Base-by-base conservation (phyloP, 2,329 filamentous ascomycete genomes). In the Ramularia endophylla region DNA sequence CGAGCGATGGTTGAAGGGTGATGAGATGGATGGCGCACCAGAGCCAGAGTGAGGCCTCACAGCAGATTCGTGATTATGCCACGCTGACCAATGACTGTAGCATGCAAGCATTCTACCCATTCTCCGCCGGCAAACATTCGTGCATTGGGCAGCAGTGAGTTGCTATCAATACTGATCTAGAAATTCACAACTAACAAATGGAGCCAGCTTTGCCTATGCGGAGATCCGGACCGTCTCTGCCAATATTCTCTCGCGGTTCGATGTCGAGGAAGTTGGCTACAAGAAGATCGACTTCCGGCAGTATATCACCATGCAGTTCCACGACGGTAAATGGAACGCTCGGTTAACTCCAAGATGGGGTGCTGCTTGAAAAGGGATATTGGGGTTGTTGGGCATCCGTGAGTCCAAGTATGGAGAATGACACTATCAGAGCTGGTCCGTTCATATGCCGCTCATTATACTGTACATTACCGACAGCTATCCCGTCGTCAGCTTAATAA, bases 291-390 rank as follows among this genome's bases (percentile, higher is more conserved):
- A 44, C 16, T 35, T 44, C 27, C 36, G 41, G 9, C 41, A 44
- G 27, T 44, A 33, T 17, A 44, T 44, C 13, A 44, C 41, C 12
- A 44, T 44, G 41, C 41, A 44, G 17, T 44, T 44, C 25, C 41
- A 39, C 27, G 31, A 44, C 32, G 41, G 41, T 9, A 30, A 25
- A 13, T 44, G 36, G 36, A 39, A 40, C 13, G 36, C 36, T 3
- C 30, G 20, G 1, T n/a, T 44, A 7, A 30, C 28, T 25, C 41
- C 36, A 4, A 33, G 41, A 29, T 29, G n/a, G n/a, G n/a, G n/a
- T n/a, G n/a, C n/a, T n/a, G n/a, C n/a, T n/a, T n/a, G n/a, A n/a
- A n/a, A n/a, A n/a, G n/a, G n/a, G n/a, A n/a, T n/a, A n/a, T n/a
- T n/a, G n/a, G n/a, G n/a, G n/a, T n/a, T n/a, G n/a, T n/a, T n/a